Evolutionary conservation across 495 filamentous ascomycete genomes (phyloP).

Genomic region (Patellaria atrata): DNA sequence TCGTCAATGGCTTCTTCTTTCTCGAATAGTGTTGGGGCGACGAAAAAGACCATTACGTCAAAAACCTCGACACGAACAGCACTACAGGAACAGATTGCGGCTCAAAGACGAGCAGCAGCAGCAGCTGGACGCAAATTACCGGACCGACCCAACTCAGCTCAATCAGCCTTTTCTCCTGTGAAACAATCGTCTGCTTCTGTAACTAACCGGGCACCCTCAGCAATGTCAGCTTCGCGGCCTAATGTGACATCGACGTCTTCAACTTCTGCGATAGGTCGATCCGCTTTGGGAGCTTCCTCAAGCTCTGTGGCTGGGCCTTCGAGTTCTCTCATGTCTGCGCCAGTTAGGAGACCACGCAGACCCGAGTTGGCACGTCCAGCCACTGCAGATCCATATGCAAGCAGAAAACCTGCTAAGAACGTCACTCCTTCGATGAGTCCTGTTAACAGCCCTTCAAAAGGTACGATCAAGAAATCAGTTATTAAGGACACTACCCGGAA

Average conservation of each 20-base stretch:
- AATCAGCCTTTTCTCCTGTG: constrained; percentile 45
- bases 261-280: no score
- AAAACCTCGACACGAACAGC: constrained; percentile 36
- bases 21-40: constrained; percentile 31
- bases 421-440: constrained; percentile 31
- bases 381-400: constrained; percentile 44
- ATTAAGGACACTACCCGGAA: constrained; percentile 12
- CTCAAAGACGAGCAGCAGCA: constrained; percentile 54
- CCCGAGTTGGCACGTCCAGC: constrained; percentile 39
- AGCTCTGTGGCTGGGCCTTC: constrained; percentile 23
- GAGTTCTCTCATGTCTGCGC: constrained; percentile 45
- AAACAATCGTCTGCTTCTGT: constrained; percentile 29
- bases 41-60: no score
- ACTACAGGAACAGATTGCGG: constrained; percentile 68
- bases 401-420: constrained; percentile 23
- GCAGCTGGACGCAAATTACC: constrained; percentile 44
- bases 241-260: constrained; percentile 11
- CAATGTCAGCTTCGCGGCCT: constrained; percentile 9
- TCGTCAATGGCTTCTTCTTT: constrained; percentile 30
- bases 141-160: constrained; percentile 60
- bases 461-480: constrained; percentile 24
- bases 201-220: constrained; percentile 15
- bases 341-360: constrained; percentile 40
- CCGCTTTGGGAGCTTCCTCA: constrained; percentile 11
- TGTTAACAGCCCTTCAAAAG: constrained; percentile 31